These are phyloP conservation scores for Plenodomus tracheiphilus DNA, from an alignment of 2,329 filamentous ascomycete species.

Conservation along the genomic window DNA sequence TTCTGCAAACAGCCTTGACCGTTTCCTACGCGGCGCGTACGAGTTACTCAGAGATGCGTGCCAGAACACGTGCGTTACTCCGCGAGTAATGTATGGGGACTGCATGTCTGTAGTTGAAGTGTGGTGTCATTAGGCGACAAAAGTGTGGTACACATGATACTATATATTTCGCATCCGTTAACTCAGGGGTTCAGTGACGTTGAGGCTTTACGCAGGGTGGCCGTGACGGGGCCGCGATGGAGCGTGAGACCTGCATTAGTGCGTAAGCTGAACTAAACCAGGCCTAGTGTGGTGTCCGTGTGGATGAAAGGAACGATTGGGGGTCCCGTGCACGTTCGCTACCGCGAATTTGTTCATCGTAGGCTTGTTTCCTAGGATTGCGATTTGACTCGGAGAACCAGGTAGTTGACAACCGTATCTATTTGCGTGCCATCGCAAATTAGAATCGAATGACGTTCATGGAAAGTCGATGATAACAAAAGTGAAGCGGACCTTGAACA, in stretches of 20 bases:
- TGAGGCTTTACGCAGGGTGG: not conserved
- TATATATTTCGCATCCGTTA: not conserved
- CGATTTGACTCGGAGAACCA: not conserved
- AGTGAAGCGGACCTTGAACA: not conserved
- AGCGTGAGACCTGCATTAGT: slow-evolving; percentile 8
- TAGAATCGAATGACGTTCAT: not conserved
- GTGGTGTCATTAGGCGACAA: not conserved
- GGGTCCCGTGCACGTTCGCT: not conserved
- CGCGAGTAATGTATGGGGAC: slow-evolving; percentile 6
- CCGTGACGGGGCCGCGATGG: not conserved
- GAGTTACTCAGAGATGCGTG: slow-evolving; percentile 7
- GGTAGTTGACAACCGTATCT: not conserved
- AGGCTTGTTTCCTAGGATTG: not conserved
- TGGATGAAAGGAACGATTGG: not conserved
- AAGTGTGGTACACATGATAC: not conserved
- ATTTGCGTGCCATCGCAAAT: not conserved
- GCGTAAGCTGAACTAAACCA: not conserved
- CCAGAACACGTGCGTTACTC: slow-evolving; percentile 11
- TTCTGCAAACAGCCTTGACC: slow-evolving; percentile 1
- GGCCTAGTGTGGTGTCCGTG: not conserved
- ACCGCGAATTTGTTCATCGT: not conserved
- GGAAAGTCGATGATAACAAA: not conserved
- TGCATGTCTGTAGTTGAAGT: slow-evolving; percentile 2
- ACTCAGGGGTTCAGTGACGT: slow-evolving; percentile 10
- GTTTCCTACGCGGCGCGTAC: slow-evolving; percentile 5